These are phyloP conservation scores for Linaria vulgaris DNA, from an alignment of 257 asterid genomes.

Conservation along the genomic window DNA sequence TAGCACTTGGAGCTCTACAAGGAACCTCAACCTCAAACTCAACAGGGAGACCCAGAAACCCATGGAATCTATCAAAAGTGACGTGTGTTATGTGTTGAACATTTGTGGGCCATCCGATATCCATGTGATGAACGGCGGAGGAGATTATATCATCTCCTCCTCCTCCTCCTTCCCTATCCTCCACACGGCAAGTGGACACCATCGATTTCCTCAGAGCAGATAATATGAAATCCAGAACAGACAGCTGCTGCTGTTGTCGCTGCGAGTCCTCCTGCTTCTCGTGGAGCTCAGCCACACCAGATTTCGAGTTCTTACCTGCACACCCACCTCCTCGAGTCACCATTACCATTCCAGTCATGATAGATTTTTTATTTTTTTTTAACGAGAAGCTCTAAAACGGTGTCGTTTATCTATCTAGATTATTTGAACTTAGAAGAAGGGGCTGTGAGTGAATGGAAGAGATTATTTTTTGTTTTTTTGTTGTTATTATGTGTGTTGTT, in stretches of 20 bases:
- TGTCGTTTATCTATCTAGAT: conserved; percentile 21
- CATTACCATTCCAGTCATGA: conserved; percentile 76
- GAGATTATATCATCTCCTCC: conserved; percentile 52
- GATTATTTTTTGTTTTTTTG: conserved; percentile 4
- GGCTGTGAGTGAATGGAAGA: background rate
- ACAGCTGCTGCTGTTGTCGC: conserved; percentile 46
- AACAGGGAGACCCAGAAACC: conserved; percentile 87
- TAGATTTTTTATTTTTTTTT: background rate
- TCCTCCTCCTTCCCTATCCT: conserved; percentile 57
- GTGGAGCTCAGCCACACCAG: conserved; percentile 40
- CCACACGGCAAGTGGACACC: conserved; percentile 82
- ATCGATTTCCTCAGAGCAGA: conserved; percentile 85
- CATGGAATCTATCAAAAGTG: conserved; percentile 91
- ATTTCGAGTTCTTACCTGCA: conserved; percentile 47
- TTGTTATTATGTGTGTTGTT: conserved; percentile 18
- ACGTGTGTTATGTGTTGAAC: conserved; percentile 92
- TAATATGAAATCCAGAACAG: conserved; percentile 62
- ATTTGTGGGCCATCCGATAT: conserved; percentile 93
- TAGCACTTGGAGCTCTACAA: conserved; percentile 87
- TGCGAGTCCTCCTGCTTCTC: conserved; percentile 44
- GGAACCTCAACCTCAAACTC: conserved; percentile 93
- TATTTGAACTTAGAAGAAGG: conserved; percentile 19
- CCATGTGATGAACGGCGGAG: conserved; percentile 73
- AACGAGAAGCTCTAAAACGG: conserved; percentile 2
- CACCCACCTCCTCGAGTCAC: conserved; percentile 64